Evolutionary conservation across 2,329 filamentous ascomycete species (phyloP).

Genomic region (Neoscytalidium dimidiatum): DNA sequence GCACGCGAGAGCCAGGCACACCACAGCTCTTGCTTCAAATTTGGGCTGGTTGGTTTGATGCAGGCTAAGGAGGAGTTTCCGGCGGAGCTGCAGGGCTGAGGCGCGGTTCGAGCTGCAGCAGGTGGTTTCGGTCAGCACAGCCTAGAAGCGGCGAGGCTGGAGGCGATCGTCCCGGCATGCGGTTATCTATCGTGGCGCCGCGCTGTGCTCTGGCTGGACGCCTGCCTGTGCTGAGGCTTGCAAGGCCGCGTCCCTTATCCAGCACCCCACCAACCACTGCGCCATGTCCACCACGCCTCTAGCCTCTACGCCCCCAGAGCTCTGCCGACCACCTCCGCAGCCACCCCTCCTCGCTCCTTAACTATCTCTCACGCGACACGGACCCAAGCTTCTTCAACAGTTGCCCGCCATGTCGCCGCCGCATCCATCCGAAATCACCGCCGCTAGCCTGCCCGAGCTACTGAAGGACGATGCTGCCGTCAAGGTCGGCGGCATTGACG

Average conservation of each 20-base stretch:
- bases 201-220: neutral
- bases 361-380: neutral
- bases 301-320: neutral
- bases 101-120: neutral
- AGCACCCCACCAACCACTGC: neutral
- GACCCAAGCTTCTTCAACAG: constrained; percentile 13
- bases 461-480: constrained; percentile 74
- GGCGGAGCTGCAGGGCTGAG: neutral
- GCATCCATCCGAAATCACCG: constrained; percentile 52
- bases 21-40: neutral
- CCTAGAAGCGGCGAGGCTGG: neutral
- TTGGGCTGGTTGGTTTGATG: neutral
- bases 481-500: constrained; percentile 85
- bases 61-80: neutral
- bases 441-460: constrained; percentile 65
- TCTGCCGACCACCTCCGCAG: neutral
- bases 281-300: neutral
- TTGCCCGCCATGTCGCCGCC: constrained; percentile 27
- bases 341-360: neutral
- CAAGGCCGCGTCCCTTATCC: neutral
- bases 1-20: neutral
- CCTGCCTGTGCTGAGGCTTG: neutral
- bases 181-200: neutral
- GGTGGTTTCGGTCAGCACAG: neutral
- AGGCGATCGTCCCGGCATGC: neutral